A percentile compares a stretch with the other conserved stretches of the same genome.
Conservation (phyloP, 306 rosid species). For the Gastrolobium villosum region DNA sequence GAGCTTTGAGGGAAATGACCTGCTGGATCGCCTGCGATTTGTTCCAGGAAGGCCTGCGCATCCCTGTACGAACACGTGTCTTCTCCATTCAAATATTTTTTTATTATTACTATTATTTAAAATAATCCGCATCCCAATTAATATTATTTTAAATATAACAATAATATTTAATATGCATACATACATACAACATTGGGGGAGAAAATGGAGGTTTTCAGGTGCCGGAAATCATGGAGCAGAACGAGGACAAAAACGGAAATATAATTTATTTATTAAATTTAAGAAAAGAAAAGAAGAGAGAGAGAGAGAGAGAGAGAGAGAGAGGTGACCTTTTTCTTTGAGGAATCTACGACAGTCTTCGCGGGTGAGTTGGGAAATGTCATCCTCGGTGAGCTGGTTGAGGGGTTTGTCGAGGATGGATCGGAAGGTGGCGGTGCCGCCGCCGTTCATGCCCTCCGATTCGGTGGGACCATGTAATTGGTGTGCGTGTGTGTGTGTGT, state of each 20-base stretch:
- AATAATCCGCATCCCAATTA: too few species aligned
- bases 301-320: not conserved
- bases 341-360: conserved; percentile 98
- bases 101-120: conserved; percentile 20
- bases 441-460: conserved; percentile 74
- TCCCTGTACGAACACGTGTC: conserved; percentile 97
- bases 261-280: not conserved
- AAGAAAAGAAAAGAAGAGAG: not conserved
- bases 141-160: too few species aligned
- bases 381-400: conserved; percentile 92
- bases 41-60: conserved; percentile 99
- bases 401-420: conserved; percentile 95
- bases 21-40: conserved; percentile 99
- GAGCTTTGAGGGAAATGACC: conserved; percentile 95
- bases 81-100: conserved; percentile 13
- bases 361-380: conserved; percentile 99
- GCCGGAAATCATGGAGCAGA: conserved; percentile 66
- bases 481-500: too few species aligned
- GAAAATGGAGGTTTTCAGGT: conserved; percentile 50
- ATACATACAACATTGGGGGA: conserved; percentile 21
- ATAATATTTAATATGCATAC: not conserved
- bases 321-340: conserved; percentile 83
- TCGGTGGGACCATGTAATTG: conserved; percentile 49
- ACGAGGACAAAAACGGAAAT: conserved; percentile 49
- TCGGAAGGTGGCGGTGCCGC: conserved; percentile 68